Base-by-base conservation (phyloP, 805 yeast species). In the Wickerhamomyces canadensis region DNA sequence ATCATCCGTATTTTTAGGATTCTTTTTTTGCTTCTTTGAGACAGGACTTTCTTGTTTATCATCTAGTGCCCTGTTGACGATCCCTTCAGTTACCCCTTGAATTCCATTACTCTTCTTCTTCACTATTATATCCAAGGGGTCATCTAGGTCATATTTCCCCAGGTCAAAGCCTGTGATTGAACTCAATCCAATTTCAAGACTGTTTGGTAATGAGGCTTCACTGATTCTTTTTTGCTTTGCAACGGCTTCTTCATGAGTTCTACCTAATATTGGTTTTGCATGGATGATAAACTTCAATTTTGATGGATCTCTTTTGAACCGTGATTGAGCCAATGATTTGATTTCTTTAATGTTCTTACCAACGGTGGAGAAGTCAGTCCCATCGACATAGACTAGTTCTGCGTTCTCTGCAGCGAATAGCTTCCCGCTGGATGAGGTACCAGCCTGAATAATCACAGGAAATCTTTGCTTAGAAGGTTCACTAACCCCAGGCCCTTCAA, bases 361-460 rank as follows among this genome's bases (percentile, higher is more conserved):
- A 25, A 61, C 45, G 10, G 37, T 37, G 24, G 50, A 55, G 4
- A 66, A 62, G 18, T 61, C 49, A 35, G 52, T 51, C 16, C 54
- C 54, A 14, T 59, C 49, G 13, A 64, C 53, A 42, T 62, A 65
- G 10, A 62, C 58, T 4, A 52, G 56, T 39, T 65, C 70, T 2
- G 68, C 69, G 45, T 61, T 57, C 37, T 54, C 54, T 16, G 70
- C 68, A 17, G 66, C 68, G 44, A 61, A 61, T 8, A 58, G 56
- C 27, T 52, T 54, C 11, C 70, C 69, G 13, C 47, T 52, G 14
- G 53, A 43, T 8, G 68, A 64, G 24, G 65, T 52, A 4, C 70
- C 70, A 1, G 70, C 70, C 43, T 65, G 70, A 27, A 64, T 51
- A 28, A 65, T 47, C n/a, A 65, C 59, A 2, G 70, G 70, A 5